Evolutionary conservation across 805 yeast species (phyloP), one percentile per base, ranked within the genome.

Genomic region (Kodamaea kakaduensis): DNA sequence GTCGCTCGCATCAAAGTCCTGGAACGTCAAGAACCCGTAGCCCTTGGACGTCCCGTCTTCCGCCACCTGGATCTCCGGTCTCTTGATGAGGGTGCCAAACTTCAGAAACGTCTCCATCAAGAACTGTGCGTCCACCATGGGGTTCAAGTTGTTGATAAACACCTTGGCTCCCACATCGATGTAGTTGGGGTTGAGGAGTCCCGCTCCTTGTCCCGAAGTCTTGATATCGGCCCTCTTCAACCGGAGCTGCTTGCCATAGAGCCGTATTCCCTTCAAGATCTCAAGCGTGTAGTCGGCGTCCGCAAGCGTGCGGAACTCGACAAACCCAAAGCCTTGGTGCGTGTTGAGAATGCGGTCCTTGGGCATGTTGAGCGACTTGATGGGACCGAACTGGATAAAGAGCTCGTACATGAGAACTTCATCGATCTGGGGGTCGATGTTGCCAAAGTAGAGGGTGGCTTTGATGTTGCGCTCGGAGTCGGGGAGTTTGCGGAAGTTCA

Each of bases 251-350:
- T 80, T 75, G 1, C 81, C 84, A 52, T 56, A 84, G 30, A 89
- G 57, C 24, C 74, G 61, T 1, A 78, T 60, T 5, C 87, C 88
- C 40, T 71, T 64, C 52, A 85, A 54, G 1, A 84, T 57, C 39
- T 73, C 69, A 22, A 73, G 57, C 1, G 79, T 85, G 53, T 88
- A 90, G 6, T 78, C 81, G 0, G 83, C 81, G 47, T 87, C 96
- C 13, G 59, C 65, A 2, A 61, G 59, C 10, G 67, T 62, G 33
- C 64, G 58, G 49, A 84, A 81, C 52, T 85, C 93, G 1, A 84
- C 82, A 59, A 93, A 90, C 7, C 95, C 97, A 61, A 69, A 90
- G 4, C 97, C 97, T 50, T 83, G 94, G 49, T 84, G 88, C 1
- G 73, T 64, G 41, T 75, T 75, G 18, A 77, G 59, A 3, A 88